Conservation (phyloP, 129 eudicot species). For the Tagetes patula region DNA sequence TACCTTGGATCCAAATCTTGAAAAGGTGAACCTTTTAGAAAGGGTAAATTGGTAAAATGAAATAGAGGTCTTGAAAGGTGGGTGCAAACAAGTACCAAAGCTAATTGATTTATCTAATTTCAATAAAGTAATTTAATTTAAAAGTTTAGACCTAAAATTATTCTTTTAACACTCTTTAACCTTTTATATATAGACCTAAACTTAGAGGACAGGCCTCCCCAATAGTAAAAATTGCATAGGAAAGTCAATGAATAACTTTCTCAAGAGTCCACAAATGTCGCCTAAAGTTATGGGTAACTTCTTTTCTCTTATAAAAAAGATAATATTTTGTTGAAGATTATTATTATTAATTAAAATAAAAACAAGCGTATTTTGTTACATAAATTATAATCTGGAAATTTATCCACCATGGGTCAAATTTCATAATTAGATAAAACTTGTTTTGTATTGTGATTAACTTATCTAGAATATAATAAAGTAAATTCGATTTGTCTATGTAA, state of each 20-base stretch:
- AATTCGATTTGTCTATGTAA: no score
- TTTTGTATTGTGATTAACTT: no score
- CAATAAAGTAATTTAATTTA: constrained; percentile 25
- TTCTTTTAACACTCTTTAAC: background rate
- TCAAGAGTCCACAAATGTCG: background rate
- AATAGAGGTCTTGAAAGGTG: constrained; percentile 30
- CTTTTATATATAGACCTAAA: constrained; percentile 11
- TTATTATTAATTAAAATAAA: no score
- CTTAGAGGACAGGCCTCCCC: background rate
- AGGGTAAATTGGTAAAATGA: constrained; percentile 35
- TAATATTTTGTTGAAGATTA: background rate
- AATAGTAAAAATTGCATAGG: background rate
- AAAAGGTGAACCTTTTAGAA: constrained; percentile 39
- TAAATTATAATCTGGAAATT: no score
- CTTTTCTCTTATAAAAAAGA: background rate
- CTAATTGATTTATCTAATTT: constrained; percentile 30
- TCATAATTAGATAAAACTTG: no score
- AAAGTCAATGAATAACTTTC: constrained; percentile 17
- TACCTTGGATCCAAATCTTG: constrained; percentile 44
- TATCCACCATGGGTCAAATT: no score
- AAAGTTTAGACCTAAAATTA: background rate
- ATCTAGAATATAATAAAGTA: no score
- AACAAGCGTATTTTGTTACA: no score
- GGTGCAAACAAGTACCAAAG: constrained; percentile 39
- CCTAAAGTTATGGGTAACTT: constrained; percentile 9